Base-by-base conservation (phyloP, 2,329 filamentous ascomycete species). In the Dactylonectria macrodidyma region DNA sequence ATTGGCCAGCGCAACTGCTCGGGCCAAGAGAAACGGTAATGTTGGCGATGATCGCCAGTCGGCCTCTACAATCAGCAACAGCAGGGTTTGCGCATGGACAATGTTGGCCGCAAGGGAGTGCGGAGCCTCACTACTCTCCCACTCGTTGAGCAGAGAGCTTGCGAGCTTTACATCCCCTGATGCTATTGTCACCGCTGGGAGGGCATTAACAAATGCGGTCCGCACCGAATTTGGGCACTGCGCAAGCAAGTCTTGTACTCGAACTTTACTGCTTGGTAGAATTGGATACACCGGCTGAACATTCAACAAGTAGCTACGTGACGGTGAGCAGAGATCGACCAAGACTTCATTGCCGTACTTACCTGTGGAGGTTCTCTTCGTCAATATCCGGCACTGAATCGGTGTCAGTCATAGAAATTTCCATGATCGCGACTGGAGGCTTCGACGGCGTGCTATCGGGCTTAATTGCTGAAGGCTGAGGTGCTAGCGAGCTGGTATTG, bases 251-350 rank as follows among this genome's bases (percentile, higher is more conserved):
- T 84, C 83, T 64, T 88, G 86, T 10, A 92, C 78, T n/a, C 85
- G 84, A 14, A 81, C 79, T 73, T 88, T 90, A 61, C 81, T 88
- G 59, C 84, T 84, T 2, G 91, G 87, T 12, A 94, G 82, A 51
- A 94, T 83, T 0, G 92, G 92, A 65, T 93, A 90, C 3, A 88
- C 88, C 14, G 89, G 89, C 72, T 94, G 91, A 22, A 94, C 88
- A 14, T 87, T 82, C 5, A 84, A 84, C 60, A 92, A 86, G 72
- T 93, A 94, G 70, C 88, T 91, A 50, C 7, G 19, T 44, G 10
- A 5, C 12, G 50, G 36, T 76, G 63, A 76, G 72, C 51, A 44
- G 5, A 16, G 24, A 19, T 41, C 33, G 9, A n/a, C 50, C 19
- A 8, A 24, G 30, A 10, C 9, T 36, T 4, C 11, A 14, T 34